Percentiles rank a stretch among this genome's conserved stretches.
Conservation (phyloP, 306 rosid species). For the Citrullus colocynthis region DNA sequence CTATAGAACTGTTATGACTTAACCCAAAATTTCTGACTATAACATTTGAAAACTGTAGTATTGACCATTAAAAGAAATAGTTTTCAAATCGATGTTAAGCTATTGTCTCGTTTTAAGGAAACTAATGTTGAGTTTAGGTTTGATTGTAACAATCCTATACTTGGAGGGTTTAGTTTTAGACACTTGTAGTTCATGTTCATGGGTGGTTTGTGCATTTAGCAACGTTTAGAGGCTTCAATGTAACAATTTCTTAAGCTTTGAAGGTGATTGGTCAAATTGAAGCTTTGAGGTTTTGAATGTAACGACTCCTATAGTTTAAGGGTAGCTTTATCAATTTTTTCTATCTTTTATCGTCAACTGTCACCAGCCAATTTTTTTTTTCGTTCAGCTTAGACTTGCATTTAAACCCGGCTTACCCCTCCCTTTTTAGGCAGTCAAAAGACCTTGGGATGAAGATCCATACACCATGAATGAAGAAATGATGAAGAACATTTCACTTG, state of each 20-base stretch:
- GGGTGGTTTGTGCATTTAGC: not conserved
- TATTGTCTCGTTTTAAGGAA: not conserved
- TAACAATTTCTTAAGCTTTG: not conserved
- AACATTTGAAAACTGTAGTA: not conserved
- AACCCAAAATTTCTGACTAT: not conserved
- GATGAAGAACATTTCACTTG: constrained; percentile 75
- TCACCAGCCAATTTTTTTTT: constrained; percentile 4
- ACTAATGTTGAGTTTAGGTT: not conserved
- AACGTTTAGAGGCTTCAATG: not conserved
- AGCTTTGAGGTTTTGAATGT: not conserved
- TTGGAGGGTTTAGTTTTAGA: not conserved
- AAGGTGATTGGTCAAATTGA: not conserved
- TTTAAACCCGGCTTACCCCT: constrained; percentile 16
- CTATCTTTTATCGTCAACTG: not conserved
- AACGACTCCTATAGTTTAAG: not conserved
- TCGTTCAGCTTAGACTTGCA: not conserved
- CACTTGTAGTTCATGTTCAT: not conserved
- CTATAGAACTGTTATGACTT: too few relatives aligned
- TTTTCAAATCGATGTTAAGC: not conserved
- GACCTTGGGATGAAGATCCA: constrained; percentile 96
- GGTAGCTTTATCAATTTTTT: not conserved
- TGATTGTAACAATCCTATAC: not conserved
- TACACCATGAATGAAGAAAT: constrained; percentile 71
- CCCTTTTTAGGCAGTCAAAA: constrained; percentile 62
- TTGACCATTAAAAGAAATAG: too few relatives aligned